Evolutionary conservation across 768 basidiomycete species (phyloP).

Genomic region (Tricholoma sp.): DNA sequence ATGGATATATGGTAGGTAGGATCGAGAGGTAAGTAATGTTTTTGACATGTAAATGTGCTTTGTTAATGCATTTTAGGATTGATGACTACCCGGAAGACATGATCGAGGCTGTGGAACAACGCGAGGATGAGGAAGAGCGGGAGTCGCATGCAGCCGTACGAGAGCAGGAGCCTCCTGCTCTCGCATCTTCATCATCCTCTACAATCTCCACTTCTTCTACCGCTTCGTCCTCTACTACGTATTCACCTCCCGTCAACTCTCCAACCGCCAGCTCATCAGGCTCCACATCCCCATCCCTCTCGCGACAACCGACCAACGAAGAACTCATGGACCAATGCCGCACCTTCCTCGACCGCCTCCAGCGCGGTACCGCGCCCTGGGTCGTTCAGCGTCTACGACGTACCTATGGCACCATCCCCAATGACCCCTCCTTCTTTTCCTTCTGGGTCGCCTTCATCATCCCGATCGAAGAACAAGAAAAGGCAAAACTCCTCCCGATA

Average conservation of each 20-base stretch:
- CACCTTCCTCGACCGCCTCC: constrained; percentile 39
- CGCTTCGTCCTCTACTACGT: neutral
- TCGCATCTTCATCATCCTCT: neutral
- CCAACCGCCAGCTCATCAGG: neutral
- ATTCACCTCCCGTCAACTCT: neutral
- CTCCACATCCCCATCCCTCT: constrained; percentile 8
- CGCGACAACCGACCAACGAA: constrained; percentile 35
- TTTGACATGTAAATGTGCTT: neutral
- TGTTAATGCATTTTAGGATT: constrained; percentile 11
- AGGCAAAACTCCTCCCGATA: constrained; percentile 81
- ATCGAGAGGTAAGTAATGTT: constrained; percentile 50
- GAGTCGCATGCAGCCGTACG: neutral
- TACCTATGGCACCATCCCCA: constrained; percentile 74
- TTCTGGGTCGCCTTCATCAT: constrained; percentile 92
- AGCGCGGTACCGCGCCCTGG: constrained; percentile 82
- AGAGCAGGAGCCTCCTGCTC: constrained; percentile 1
- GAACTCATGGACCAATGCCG: constrained; percentile 47
- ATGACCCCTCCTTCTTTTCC: constrained; percentile 65
- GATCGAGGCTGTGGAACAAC: constrained; percentile 25
- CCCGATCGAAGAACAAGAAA: constrained; percentile 88
- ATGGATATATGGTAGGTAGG: constrained; percentile 86
- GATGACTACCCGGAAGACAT: constrained; percentile 29
- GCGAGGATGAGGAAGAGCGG: neutral
- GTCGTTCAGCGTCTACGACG: constrained; percentile 81
- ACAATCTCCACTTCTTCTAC: constrained; percentile 7